Percentiles rank a stretch among this genome's conserved stretches.
phyloP scores from a whole-genome alignment of 1,284 basidiomycete species.

The Thelephora terrestris region DNA sequence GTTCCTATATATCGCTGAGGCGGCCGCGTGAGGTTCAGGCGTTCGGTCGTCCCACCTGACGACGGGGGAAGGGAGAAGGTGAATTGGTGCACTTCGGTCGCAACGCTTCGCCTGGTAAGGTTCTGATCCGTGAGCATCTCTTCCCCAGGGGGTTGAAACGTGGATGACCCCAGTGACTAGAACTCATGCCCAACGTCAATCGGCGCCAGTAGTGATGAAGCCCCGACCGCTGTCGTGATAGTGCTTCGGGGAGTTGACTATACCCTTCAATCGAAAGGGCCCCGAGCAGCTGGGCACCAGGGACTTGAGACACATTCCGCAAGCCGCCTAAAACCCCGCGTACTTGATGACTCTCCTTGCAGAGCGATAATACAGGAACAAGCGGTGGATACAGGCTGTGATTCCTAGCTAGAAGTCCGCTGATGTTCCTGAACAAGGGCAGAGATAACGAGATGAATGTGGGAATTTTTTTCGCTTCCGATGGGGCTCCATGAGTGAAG shows the following conservation, averaged over 20 bases:
- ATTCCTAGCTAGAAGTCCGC: not conserved
- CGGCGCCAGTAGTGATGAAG: no score
- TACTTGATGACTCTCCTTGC: conserved; percentile 12
- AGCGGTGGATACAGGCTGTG: conserved; percentile 38
- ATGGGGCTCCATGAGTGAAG: not conserved
- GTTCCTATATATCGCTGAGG: no score
- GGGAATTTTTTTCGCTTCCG: conserved; percentile 34
- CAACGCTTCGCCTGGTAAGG: conserved; percentile 12
- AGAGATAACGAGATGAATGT: conserved; percentile 45
- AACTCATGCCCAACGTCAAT: not conserved
- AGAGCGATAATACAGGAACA: conserved; percentile 57
- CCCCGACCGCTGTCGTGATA: no score
- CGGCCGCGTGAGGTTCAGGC: conserved; percentile 1
- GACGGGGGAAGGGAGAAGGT: conserved; percentile 29
- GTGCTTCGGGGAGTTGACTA: not conserved
- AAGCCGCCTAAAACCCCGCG: not conserved
- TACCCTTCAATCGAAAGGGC: not conserved
- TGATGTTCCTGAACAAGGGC: no score
- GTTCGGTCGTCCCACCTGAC: conserved; percentile 15
- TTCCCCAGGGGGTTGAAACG: not conserved
- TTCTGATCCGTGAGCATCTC: conserved; percentile 9
- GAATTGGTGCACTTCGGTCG: conserved; percentile 24
- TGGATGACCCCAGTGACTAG: no score
- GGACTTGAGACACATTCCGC: not conserved
- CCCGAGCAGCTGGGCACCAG: not conserved